Percentiles rank a stretch among this genome's conserved stretches.
Evolutionary conservation across 1,284 basidiomycete species (phyloP).

Genomic region (Polyporus tsugae): DNA sequence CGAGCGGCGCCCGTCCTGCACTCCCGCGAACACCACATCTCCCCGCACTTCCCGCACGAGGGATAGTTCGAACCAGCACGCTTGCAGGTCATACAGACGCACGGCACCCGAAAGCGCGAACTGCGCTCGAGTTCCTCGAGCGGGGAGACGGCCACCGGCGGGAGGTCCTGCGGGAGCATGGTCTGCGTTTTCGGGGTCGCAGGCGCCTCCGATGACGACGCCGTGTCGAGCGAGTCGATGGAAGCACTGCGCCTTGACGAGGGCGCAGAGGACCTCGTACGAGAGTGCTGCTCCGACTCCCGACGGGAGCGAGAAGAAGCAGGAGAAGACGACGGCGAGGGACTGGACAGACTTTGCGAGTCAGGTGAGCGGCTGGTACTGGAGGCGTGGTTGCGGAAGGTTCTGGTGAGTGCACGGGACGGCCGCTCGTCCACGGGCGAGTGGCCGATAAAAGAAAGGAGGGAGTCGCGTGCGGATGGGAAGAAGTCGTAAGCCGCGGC

Average conservation of each 20-base stretch:
- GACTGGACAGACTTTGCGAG: not conserved
- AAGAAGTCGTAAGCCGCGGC: conserved; percentile 22
- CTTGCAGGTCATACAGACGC: conserved; percentile 63
- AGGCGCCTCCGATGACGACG: conserved; percentile 39
- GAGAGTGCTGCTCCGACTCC: conserved; percentile 19
- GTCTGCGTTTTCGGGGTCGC: conserved; percentile 37
- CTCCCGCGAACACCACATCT: conserved; percentile 74
- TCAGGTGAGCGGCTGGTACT: conserved; percentile 12
- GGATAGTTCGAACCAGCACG: conserved; percentile 69
- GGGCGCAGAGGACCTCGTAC: conserved; percentile 23
- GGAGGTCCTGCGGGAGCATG: conserved; percentile 30
- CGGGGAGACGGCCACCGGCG: conserved; percentile 50
- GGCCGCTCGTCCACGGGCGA: conserved; percentile 22
- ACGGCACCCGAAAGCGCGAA: conserved; percentile 57
- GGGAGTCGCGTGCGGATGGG: conserved; percentile 32
- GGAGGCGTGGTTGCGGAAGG: conserved; percentile 17
- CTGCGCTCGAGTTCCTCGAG: conserved; percentile 62
- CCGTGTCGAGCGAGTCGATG: conserved; percentile 41
- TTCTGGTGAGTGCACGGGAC: conserved; percentile 24
- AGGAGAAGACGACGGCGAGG: conserved; percentile 17
- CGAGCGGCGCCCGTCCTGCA: conserved; percentile 57
- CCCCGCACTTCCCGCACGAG: conserved; percentile 67
- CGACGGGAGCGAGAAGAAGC: conserved; percentile 12
- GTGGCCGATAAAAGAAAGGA: conserved; percentile 29
- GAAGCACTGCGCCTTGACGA: conserved; percentile 38